Percentiles rank a stretch among this genome's conserved stretches.
Evolutionary conservation across 352 stramenopile genomes (phyloP).

Genomic region (Phytopythium montanum): DNA sequence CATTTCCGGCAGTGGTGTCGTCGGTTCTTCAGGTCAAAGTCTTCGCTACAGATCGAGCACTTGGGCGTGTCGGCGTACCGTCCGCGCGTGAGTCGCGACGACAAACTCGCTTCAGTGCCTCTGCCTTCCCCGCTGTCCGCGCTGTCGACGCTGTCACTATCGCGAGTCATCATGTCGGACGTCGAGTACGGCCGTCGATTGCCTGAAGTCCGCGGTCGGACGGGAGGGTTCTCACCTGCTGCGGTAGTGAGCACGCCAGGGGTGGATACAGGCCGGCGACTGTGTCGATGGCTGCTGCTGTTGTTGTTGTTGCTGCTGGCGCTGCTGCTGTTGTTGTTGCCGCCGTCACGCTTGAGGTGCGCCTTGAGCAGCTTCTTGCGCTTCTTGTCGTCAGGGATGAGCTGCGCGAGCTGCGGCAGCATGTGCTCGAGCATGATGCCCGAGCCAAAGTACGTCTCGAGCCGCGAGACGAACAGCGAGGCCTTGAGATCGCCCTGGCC

Average conservation of each 20-base stretch:
- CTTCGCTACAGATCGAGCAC: constrained; percentile 75
- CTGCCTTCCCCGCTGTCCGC: constrained; percentile 17
- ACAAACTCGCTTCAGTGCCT: constrained; percentile 18
- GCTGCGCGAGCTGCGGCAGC: constrained; percentile 67
- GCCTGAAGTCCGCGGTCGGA: constrained; percentile 15
- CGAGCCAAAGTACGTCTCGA: constrained; percentile 63
- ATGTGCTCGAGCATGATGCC: constrained; percentile 78
- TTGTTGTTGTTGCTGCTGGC: not conserved
- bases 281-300: constrained; percentile 9
- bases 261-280: constrained; percentile 30
- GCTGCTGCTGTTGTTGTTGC: not conserved
- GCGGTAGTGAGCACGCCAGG: constrained; percentile 23
- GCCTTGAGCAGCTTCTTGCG: constrained; percentile 67
- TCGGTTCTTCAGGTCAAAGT: constrained; percentile 75
- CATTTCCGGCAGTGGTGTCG: constrained; percentile 77
- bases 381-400: constrained; percentile 78
- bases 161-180: constrained; percentile 34
- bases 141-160: constrained; percentile 40
- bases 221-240: constrained; percentile 19
- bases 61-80: constrained; percentile 53
- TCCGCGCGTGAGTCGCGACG: constrained; percentile 21
- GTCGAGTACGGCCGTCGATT: constrained; percentile 36
- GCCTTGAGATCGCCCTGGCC: constrained; percentile 61
- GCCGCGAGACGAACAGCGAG: constrained; percentile 52
- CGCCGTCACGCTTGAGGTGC: constrained; percentile 31